Base-by-base conservation (phyloP, 2,329 filamentous ascomycete species). In the Alternaria incomplexa region DNA sequence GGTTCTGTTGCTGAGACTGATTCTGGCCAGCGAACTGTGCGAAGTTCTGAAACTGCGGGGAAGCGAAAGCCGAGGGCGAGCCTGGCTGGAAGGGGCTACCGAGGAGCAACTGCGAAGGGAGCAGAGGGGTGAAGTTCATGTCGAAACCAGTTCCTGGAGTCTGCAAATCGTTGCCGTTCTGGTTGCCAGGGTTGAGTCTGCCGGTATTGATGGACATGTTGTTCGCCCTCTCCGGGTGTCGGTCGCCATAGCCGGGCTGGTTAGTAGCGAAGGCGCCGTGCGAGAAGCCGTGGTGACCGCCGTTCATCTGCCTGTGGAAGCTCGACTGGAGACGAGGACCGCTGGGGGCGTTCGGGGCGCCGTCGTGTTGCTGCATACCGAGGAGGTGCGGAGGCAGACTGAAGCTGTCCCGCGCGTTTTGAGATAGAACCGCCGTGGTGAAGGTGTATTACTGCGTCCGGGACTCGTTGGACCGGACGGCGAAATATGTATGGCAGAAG, bases 31-130 rank as follows among this genome's bases (percentile, higher is more conserved):
- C 73, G 60, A 96, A 97, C 66, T 86, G 88, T 63, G 90, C 88
- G 79, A 96, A 90, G 78, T 87, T 93, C 80, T 96, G 91, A 81
- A 97, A 99, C 79, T 97, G 94, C 43, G 94, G 91, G 69, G 92
- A 97, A 65, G 90, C 89, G 81, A 97, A 98, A 40, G 92, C 90
- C 32, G 91, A 92, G 5, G 95, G 95, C 6, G 93, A 97, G 45
- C 94, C 96, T 13, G 96, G 93, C 82, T 98, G 96, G 83, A 98
- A 98, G 17, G 96, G 96, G 81, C 93, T 97, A 51, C 96, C 96
- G 54, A 98, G 90, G 25, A 99, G 89, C 73, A 99, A 86, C 82
- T 97, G 93, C 32, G 95, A 98, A 36, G 96, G 96, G 40, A 99
- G 88, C 69, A 99, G 87, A 68, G 96, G 95, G 11, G 96, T 97